phyloP scores from a whole-genome alignment of 495 filamentous ascomycete genomes.

The Viridothelium virens region DNA sequence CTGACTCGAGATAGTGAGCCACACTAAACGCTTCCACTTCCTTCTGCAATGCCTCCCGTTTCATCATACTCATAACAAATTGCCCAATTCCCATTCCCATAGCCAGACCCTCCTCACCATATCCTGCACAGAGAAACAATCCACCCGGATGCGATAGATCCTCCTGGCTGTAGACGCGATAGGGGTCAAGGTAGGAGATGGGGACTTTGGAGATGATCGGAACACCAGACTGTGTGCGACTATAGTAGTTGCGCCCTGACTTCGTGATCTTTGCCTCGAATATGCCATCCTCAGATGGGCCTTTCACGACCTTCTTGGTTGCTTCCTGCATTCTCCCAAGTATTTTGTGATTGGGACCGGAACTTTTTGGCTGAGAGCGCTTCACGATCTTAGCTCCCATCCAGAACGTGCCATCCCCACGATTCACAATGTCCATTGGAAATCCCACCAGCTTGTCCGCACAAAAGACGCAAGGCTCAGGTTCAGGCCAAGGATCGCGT shows the following conservation, averaged over 20 bases:
- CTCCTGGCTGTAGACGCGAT: neutral
- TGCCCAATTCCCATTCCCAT: neutral
- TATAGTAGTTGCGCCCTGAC: neutral
- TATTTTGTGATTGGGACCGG: neutral
- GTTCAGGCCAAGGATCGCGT: neutral
- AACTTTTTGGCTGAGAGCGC: neutral
- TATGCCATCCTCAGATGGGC: neutral
- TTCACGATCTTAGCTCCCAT: neutral
- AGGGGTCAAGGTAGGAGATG: conserved; percentile 1
- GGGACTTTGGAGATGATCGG: neutral
- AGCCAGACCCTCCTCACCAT: conserved; percentile 2
- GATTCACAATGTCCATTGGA: conserved; percentile 1
- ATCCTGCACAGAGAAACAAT: neutral
- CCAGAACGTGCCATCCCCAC: neutral
- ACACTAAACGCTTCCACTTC: neutral
- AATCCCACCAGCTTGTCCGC: neutral
- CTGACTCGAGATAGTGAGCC: neutral
- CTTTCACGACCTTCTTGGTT: neutral
- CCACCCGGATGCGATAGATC: neutral
- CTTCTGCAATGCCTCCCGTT: neutral
- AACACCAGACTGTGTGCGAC: neutral
- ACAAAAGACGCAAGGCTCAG: neutral
- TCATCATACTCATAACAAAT: neutral
- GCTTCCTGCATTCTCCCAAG: neutral
- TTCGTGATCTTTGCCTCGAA: neutral